phyloP scores from a whole-genome alignment of 2,329 filamentous ascomycete genomes.

The Chaetomiaceae sp. region DNA sequence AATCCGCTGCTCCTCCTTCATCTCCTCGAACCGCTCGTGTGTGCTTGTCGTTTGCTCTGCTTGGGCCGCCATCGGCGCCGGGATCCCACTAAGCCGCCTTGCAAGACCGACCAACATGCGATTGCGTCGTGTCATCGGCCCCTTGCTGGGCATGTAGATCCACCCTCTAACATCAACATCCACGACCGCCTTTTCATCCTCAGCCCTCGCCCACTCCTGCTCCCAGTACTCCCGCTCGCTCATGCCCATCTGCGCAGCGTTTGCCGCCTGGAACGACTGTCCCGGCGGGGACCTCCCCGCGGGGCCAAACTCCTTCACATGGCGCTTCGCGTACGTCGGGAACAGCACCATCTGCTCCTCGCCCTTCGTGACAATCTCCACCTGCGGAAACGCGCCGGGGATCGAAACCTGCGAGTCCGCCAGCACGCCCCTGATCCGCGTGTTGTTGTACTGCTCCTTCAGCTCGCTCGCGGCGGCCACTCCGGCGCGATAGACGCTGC shows the following conservation, averaged over 20 bases:
- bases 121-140: slow-evolving; percentile 81
- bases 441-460: slow-evolving; percentile 53
- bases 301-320: slow-evolving; percentile 57
- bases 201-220: slow-evolving; percentile 69
- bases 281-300: slow-evolving; percentile 31
- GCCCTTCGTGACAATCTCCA: slow-evolving; percentile 70
- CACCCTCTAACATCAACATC: slow-evolving; percentile 94
- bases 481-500: slow-evolving; percentile 50
- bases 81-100: slow-evolving; percentile 79
- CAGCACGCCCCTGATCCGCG: slow-evolving; percentile 33
- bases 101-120: slow-evolving; percentile 81
- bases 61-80: slow-evolving; percentile 51
- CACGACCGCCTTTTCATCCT: slow-evolving; percentile 78
- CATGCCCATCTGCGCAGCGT: slow-evolving; percentile 32
- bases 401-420: slow-evolving; percentile 42
- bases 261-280: slow-evolving; percentile 30
- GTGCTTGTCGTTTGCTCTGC: slow-evolving; percentile 22
- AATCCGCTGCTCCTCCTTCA: slow-evolving; percentile 58
- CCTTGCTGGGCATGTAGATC: slow-evolving; percentile 82
- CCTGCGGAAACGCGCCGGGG: slow-evolving; percentile 76
- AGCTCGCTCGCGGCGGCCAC: slow-evolving; percentile 54
- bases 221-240: slow-evolving; percentile 69
- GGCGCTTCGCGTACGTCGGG: slow-evolving; percentile 80
- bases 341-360: slow-evolving; percentile 93
- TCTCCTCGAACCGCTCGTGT: slow-evolving; percentile 42